Base-by-base conservation (phyloP, 2,329 filamentous ascomycete species). In the Xylaria hypoxylon region DNA sequence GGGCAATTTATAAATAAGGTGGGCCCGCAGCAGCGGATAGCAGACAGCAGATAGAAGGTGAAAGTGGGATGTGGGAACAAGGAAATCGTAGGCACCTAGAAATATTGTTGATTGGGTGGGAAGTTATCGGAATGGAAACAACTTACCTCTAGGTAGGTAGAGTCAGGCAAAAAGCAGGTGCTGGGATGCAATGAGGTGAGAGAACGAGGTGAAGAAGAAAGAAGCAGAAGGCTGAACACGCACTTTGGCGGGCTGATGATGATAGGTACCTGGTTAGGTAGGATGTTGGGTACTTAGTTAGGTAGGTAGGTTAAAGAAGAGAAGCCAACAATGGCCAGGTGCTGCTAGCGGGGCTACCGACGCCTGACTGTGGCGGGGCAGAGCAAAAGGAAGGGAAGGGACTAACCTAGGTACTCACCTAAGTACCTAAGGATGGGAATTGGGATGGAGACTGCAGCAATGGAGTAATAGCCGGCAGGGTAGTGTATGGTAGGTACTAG, bases 221-320 rank as follows among this genome's bases (percentile, higher is more conserved):
- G 24, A 50, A 48, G 17, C 5, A 4, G 42, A 42, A 48, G 59
- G 59, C 59, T 61, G 59, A 55, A 52, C 48, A 28, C 26, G 48
- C 31, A 5, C 28, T 31, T 31, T 31, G 28, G 28, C 8, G 8
- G 28, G 28, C 28, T 8, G 19, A 17, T 38, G 7, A 17, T 55
- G 52, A 44, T 26, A 42, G 19, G 15, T 31, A n/a, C n/a, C n/a
- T n/a, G n/a, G n/a, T n/a, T n/a, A n/a, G 31, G 31, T 33, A 8
- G 31, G 31, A 33, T 33, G 31, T 33, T 33, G 31, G 31, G 11
- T 33, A 10, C 11, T 8, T 2, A 33, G 31, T 8, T 33, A 33
- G 7, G 31, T 10, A 33, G 11, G 31, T 6, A 33, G 31, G 31
- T 33, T 6, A 33, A 33, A 33, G 2, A 33, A 10, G 31, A 2